A percentile compares a stretch with the other conserved stretches of the same genome.
Evolutionary conservation across 331 rosid species (phyloP).

Genomic region (Erythrophleum ivorense): DNA sequence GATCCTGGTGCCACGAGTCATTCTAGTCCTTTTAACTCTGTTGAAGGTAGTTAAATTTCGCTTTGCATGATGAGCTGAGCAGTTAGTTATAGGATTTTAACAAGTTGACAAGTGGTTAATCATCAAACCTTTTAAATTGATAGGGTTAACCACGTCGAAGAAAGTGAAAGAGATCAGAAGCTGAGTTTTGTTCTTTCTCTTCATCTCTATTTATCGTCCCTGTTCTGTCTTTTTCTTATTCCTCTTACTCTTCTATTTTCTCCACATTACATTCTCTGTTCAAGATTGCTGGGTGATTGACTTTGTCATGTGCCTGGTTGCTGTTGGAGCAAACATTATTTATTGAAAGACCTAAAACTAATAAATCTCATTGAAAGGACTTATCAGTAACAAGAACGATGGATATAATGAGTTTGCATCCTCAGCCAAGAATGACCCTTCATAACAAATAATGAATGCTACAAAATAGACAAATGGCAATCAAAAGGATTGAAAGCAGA

Average conservation of each 20-base stretch:
- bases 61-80: too few species aligned
- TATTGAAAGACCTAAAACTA: slow-evolving; percentile 2
- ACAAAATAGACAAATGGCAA: slow-evolving; percentile 34
- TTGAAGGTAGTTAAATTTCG: too few species aligned
- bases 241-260: neutral
- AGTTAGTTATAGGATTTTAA: too few species aligned
- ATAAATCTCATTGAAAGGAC: neutral
- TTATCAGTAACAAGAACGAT: slow-evolving; percentile 25
- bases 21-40: too few species aligned
- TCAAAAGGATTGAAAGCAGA: slow-evolving; percentile 27
- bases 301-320: neutral
- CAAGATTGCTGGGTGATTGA: neutral
- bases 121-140: too few species aligned
- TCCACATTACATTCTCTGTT: neutral
- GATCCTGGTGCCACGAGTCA: too few species aligned
- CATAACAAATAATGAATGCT: slow-evolving; percentile 39
- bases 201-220: neutral
- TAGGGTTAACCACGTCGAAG: neutral
- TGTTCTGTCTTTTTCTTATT: neutral
- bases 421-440: slow-evolving; percentile 29
- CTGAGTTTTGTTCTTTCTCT: neutral
- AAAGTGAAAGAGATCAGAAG: neutral
- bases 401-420: slow-evolving; percentile 13
- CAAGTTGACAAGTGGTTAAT: too few species aligned
- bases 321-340: neutral